Percentiles rank a stretch among this genome's conserved stretches.
Evolutionary conservation across 2,329 filamentous ascomycete species (phyloP).

Genomic region (Aspergillus sp.): DNA sequence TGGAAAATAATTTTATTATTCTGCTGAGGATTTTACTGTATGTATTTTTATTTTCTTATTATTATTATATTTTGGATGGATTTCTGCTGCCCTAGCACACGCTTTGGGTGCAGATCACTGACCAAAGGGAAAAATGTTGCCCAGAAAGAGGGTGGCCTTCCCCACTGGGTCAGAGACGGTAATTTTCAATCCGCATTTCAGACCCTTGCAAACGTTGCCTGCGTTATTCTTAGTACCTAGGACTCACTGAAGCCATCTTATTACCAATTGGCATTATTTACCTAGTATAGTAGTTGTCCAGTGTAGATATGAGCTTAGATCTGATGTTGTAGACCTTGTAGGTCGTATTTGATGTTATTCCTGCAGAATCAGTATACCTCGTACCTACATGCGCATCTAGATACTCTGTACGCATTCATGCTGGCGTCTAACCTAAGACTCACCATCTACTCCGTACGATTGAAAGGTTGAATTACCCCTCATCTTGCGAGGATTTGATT

Average conservation of each 20-base stretch:
- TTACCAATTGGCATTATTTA: neutral
- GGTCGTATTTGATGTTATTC: too few species aligned
- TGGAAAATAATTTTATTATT: too few species aligned
- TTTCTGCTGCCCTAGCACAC: neutral
- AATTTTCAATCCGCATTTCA: slow-evolving; percentile 13
- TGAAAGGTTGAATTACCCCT: too few species aligned
- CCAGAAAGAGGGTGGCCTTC: slow-evolving; percentile 7
- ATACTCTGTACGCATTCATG: too few species aligned
- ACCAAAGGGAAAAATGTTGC: slow-evolving; percentile 15
- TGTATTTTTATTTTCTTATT: slow-evolving; percentile 1
- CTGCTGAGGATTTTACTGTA: slow-evolving; percentile 1
- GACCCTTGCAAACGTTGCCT: neutral
- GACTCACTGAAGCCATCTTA: neutral
- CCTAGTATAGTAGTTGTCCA: too few species aligned
- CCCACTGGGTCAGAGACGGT: slow-evolving; percentile 4
- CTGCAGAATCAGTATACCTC: too few species aligned
- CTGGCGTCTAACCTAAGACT: too few species aligned
- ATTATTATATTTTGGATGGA: too few species aligned
- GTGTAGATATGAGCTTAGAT: neutral
- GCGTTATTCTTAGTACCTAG: neutral
- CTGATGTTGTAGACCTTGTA: too few species aligned
- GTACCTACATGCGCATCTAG: too few species aligned
- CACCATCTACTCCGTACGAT: too few species aligned
- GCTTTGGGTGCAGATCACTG: slow-evolving; percentile 15
- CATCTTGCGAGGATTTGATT: too few species aligned